Conservation (phyloP, 164 flowering plant genomes). For the Aristolochia californica region DNA sequence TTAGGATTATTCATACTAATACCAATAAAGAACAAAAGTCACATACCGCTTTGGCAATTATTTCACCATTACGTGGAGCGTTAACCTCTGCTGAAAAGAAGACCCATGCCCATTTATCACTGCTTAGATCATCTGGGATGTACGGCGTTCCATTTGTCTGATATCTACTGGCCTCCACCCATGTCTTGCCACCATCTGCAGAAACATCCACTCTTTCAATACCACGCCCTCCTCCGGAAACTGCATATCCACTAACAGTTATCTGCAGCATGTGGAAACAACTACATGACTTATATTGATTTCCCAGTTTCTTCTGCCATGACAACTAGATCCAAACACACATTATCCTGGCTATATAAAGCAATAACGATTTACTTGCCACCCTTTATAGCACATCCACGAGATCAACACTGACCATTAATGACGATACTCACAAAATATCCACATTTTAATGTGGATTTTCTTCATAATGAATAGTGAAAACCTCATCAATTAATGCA, state of each 20-base stretch:
- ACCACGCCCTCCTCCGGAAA: conserved; percentile 93
- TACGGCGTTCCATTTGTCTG: conserved; percentile 55
- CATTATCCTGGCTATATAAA: too few species aligned
- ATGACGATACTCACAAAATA: too few species aligned
- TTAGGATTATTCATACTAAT: neutral
- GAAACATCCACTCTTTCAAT: conserved; percentile 92
- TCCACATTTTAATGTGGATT: too few species aligned
- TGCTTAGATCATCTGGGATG: conserved; percentile 42
- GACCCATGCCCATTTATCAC: conserved; percentile 98
- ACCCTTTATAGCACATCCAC: too few species aligned
- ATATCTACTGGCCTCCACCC: conserved; percentile 75
- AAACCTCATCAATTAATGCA: too few species aligned
- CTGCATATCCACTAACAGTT: conserved; percentile 80
- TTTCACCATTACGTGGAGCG: conserved; percentile 37
- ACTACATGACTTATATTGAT: neutral
- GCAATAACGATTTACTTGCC: too few species aligned
- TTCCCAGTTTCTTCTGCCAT: neutral
- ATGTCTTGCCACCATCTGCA: conserved; percentile 79
- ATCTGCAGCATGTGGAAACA: conserved; percentile 41
- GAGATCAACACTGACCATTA: too few species aligned
- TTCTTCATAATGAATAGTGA: too few species aligned
- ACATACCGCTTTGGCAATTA: conserved; percentile 89
- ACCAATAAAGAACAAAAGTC: neutral
- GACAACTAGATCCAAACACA: too few species aligned
- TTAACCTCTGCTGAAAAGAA: conserved; percentile 52